Evolutionary conservation across 495 filamentous ascomycete genomes (phyloP).

Genomic region (Penicillium maclennaniae): DNA sequence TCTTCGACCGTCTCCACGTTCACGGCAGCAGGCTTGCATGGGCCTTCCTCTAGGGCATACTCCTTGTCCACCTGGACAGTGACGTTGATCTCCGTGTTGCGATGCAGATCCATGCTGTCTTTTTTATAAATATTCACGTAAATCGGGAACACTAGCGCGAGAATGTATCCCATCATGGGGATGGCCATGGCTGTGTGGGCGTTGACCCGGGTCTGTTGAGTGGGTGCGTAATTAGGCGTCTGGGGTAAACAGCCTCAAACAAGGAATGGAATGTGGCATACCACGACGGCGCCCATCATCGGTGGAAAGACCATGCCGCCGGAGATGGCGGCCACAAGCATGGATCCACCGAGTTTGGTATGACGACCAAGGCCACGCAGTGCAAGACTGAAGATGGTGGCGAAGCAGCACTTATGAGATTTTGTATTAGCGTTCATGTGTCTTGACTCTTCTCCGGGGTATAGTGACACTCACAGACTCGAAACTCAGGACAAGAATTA

Average conservation of each 20-base stretch:
- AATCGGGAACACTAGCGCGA: slow-evolving; percentile 45
- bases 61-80: slow-evolving; percentile 11
- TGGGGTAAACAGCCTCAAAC: not conserved
- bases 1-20: slow-evolving; percentile 8
- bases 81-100: slow-evolving; percentile 36
- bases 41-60: slow-evolving; percentile 14
- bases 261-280: slow-evolving; percentile 1
- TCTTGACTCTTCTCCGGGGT: too few species aligned
- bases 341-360: slow-evolving; percentile 66
- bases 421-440: too few species aligned
- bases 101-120: slow-evolving; percentile 44
- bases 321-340: slow-evolving; percentile 60
- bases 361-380: slow-evolving; percentile 66
- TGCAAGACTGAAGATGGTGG: slow-evolving; percentile 64
- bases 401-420: slow-evolving; percentile 52
- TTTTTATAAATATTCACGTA: slow-evolving; percentile 46
- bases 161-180: slow-evolving; percentile 35
- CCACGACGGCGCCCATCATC: slow-evolving; percentile 46
- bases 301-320: slow-evolving; percentile 67
- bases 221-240: not conserved
- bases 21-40: slow-evolving; percentile 7
- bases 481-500: slow-evolving; percentile 65
- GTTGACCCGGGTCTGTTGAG: slow-evolving; percentile 6
- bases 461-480: slow-evolving; percentile 41
- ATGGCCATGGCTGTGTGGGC: slow-evolving; percentile 42